phyloP scores from a whole-genome alignment of 2,329 filamentous ascomycete genomes.

The Cordyceps tenuipes region DNA sequence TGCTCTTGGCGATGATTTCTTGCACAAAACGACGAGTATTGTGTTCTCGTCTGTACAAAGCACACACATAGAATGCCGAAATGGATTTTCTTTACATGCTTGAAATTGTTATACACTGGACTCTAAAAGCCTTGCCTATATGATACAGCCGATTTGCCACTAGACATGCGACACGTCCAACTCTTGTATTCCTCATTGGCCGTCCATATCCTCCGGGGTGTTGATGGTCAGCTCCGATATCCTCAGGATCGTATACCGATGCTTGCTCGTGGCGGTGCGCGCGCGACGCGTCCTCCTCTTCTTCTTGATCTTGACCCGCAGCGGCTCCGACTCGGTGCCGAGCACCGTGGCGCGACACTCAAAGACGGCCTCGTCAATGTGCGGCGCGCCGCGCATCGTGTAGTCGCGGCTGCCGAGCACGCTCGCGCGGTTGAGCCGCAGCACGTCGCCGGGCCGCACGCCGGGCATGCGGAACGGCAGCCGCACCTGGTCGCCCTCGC shows the following conservation, averaged over 20 bases:
- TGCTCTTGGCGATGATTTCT: constrained; percentile 7
- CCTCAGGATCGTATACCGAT: constrained; percentile 75
- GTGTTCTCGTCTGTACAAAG: background rate
- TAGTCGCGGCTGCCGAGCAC: constrained; percentile 81
- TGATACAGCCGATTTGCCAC: constrained; percentile 1
- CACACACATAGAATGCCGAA: background rate
- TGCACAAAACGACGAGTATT: background rate
- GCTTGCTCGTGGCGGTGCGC: constrained; percentile 79
- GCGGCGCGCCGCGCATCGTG: constrained; percentile 75
- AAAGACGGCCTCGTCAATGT: constrained; percentile 75
- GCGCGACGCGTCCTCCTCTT: constrained; percentile 67
- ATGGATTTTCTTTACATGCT: background rate
- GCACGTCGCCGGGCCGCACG: constrained; percentile 70
- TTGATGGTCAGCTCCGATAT: constrained; percentile 73
- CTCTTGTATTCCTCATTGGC: background rate
- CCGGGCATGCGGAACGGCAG: constrained; percentile 73
- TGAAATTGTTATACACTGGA: constrained; percentile 9
- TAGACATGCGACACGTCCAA: background rate
- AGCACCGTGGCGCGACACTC: constrained; percentile 79
- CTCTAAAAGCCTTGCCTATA: background rate
- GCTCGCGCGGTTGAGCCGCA: constrained; percentile 80
- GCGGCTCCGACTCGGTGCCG: constrained; percentile 72
- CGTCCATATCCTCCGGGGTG: constrained; percentile 29
- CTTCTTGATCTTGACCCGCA: constrained; percentile 72
- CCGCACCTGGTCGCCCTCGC: constrained; percentile 63